phyloP scores from a whole-genome alignment of 2,329 filamentous ascomycete genomes.

The Monilinia laxa region DNA sequence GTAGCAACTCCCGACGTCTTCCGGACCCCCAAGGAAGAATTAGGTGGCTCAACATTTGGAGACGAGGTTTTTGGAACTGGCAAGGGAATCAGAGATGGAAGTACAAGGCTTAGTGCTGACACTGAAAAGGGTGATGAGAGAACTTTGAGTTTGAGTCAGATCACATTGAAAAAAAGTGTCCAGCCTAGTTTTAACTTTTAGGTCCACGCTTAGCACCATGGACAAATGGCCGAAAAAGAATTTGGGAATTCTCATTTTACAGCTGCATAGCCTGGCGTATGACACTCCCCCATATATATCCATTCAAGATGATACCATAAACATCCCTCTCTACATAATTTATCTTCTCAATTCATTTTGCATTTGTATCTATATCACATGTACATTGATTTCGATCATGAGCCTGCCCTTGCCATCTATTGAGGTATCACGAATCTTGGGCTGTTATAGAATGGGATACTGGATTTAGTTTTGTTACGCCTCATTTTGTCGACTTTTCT shows the following conservation, averaged over 20 bases:
- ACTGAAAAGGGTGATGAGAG: slow-evolving; percentile 60
- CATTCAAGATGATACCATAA: slow-evolving; percentile 7
- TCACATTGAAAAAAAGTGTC: slow-evolving; percentile 46
- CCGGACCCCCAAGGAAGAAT: slow-evolving; percentile 53
- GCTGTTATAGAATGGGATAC: not conserved
- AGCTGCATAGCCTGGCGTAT: not conserved
- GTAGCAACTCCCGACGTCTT: slow-evolving; percentile 49
- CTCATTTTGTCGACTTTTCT: slow-evolving; percentile 1
- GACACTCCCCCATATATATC: not conserved
- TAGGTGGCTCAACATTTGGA: slow-evolving; percentile 42
- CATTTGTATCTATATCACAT: not conserved
- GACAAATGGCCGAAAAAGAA: not conserved
- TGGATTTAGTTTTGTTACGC: not conserved
- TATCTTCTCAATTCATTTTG: not conserved
- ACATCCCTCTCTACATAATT: not conserved
- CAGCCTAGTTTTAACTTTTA: slow-evolving; percentile 31
- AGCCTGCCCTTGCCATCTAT: not conserved
- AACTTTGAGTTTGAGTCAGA: slow-evolving; percentile 62
- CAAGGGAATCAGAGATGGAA: slow-evolving; percentile 30
- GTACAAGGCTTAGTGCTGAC: slow-evolving; percentile 38
- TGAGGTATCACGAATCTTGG: not conserved
- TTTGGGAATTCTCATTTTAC: not conserved
- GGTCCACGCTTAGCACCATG: not conserved
- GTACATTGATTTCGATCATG: not conserved
- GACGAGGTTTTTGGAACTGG: slow-evolving; percentile 44